phyloP scores from a whole-genome alignment of 1,139 yeast genomes.

The Blastobotrys raffinosifermentans region DNA sequence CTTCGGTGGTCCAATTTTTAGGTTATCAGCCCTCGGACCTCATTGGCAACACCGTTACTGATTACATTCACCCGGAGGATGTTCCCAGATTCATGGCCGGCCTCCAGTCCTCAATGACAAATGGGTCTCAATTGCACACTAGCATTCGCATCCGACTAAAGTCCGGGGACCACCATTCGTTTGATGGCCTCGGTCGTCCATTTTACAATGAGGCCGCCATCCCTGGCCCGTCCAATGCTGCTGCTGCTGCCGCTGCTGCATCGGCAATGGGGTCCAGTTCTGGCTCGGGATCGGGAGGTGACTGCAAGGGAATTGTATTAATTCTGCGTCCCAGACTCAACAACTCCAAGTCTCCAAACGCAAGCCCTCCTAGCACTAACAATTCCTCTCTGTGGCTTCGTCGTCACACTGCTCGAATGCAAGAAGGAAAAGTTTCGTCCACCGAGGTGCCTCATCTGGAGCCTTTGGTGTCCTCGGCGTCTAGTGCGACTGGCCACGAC shows the following conservation, averaged over 20 bases:
- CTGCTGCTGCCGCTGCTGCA: constrained; percentile 3
- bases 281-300: constrained; percentile 4
- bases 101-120: constrained; percentile 13
- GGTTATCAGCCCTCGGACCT: constrained; percentile 17
- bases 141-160: constrained; percentile 14
- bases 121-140: constrained; percentile 17
- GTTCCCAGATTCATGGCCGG: constrained; percentile 11
- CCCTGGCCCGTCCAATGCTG: constrained; percentile 1
- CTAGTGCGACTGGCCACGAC: background rate
- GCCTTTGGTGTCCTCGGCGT: background rate
- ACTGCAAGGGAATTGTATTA: constrained; percentile 11
- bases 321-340: constrained; percentile 7
- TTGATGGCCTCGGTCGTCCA: constrained; percentile 15
- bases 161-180: constrained; percentile 11
- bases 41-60: constrained; percentile 16
- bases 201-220: constrained; percentile 10
- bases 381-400: constrained; percentile 18
- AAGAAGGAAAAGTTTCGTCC: constrained; percentile 7
- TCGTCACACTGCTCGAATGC: constrained; percentile 20
- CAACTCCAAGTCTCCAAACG: constrained; percentile 5
- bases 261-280: constrained; percentile 2
- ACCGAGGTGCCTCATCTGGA: background rate
- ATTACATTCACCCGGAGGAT: constrained; percentile 21
- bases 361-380: constrained; percentile 2
- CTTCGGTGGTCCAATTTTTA: constrained; percentile 16